Base-by-base conservation (phyloP, 148 eudicot species). In the Chenopodium formosanum region DNA sequence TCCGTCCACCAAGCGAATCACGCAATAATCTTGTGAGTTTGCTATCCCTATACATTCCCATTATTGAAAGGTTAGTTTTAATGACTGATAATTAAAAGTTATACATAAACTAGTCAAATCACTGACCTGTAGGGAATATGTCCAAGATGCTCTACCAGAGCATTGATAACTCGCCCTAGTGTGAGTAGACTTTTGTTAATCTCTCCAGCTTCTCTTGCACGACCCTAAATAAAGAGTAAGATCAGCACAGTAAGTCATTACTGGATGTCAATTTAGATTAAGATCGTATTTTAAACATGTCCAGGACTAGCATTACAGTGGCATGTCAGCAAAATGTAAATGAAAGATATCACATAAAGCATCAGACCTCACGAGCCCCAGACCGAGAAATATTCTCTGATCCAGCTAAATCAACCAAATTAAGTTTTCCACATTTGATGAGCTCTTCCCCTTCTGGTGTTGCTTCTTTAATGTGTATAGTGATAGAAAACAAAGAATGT, bases 121-220 rank as follows among this genome's bases (percentile, higher is more conserved):
- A 34, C 78, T 20, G 4, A 94, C 98, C 98, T 94, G 81, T 94
- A 94, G 34, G 98, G 98, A 70, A 94, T 56, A 82, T 94, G 98
- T 71, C 95, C 98, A 79, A 92, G 92, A 89, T 94, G 98, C 88
- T 93, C 98, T 76, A 94, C 98, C 22, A 94, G 94, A 81, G 98
- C 98, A 89, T 80, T 94, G 32, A 94, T 94, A 17, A 92, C 97
- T 70, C 98, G 86, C n/a, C 98, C 98, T 81, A 94, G 83, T 50
- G 97, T 93, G 52, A 94, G 94, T 47, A 94, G 89, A 88, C 98
- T 94, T 89, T 94, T 94, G 75, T 94, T 94, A 76, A 94, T 94
- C 87, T 94, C 98, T 78, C 98, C 98, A 63, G 98, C 98, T 90
- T 94, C 98, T 88, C 98, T 91, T 53, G 98, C 98, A 85, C 98